These are phyloP conservation scores for Edaphochlamys debaryana DNA, from an alignment of 139 green algal genomes.

Conservation along the genomic window DNA sequence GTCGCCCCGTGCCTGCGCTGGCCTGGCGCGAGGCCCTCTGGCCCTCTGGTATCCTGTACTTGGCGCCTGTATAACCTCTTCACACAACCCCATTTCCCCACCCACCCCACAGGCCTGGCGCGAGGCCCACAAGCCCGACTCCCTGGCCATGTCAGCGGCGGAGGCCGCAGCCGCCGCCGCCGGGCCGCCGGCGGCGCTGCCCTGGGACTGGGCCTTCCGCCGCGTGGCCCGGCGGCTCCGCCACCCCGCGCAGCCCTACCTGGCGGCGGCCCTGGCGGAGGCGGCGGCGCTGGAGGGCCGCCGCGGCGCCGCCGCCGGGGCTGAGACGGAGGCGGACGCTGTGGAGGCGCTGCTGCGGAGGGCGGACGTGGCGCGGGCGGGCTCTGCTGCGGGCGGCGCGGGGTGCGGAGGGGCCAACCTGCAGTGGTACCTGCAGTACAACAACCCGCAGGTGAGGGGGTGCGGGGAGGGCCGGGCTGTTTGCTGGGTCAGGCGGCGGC, in stretches of 20 bases:
- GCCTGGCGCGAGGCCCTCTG: no score
- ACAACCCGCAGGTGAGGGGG: not conserved
- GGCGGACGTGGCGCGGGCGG: not conserved
- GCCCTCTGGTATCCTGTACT: no score
- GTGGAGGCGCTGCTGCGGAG: no score
- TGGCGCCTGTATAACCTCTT: no score
- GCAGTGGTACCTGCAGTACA: constrained; percentile 45
- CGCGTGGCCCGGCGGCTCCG: not conserved
- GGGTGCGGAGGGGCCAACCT: constrained; percentile 38
- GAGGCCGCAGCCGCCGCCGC: not conserved
- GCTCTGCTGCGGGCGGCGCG: not conserved
- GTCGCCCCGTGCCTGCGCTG: no score
- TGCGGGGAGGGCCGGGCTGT: no score
- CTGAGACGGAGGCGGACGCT: not conserved
- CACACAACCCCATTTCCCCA: no score
- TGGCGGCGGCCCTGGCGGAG: constrained; percentile 3
- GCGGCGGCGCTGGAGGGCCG: not conserved
- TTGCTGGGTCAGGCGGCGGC: no score
- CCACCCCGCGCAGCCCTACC: constrained; percentile 20
- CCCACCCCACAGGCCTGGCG: not conserved
- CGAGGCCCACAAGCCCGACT: not conserved
- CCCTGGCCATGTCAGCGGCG: no score
- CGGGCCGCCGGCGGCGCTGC: not conserved
- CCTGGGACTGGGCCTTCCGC: constrained; percentile 26
- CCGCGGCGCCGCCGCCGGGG: not conserved